Base-by-base conservation (phyloP, 305 asterid genomes). In the Rubia balearica region DNA sequence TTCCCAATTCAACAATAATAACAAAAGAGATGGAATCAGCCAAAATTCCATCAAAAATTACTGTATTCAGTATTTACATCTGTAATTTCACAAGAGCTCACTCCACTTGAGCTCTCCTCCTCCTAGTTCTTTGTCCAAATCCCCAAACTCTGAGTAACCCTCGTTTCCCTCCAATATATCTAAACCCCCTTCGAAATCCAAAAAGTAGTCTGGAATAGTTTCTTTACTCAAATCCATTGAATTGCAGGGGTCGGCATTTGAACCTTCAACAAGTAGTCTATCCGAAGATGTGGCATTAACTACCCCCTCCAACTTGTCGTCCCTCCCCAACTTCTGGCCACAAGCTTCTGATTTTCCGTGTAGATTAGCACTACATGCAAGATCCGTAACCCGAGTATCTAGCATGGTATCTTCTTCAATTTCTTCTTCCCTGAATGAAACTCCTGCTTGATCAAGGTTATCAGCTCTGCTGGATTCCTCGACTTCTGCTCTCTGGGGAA, bases 391-490 rank as follows among this genome's bases (percentile, higher is more conserved):
- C 19, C 42, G 83, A 67, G 96, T 83, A n/a, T 84, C 85, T 55
- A 38, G 38, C 24, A 71, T 81, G 41, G 48, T 83, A 68, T 49
- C 81, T 24, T 89, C 96, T 74, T 80, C 82, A n/a, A 90, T 81
- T 80, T 90, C 98, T 82, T 89, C 98, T 72, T 83, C 96, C 77
- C 65, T 88, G 71, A 90, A 92, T 27, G 78, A 76, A 59, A 85
- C 88, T 8, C 95, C 94, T 69, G 63, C 66, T 45, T 83, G 87
- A 70, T 79, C 77, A 45, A 76, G 84, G 66, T 46, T 27, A 66
- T 81, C 79, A 6, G 77, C 45, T n/a, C 38, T 74, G 43, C 63
- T 65, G 61, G 80, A 69, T 79, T 81, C 79, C 74, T 77, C 75
- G 3, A 41, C 71, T 71, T 66, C 82, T 63, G 49, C 70, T 64